Conservation (phyloP, 75 land plant species). For the Picea sitchensis region DNA sequence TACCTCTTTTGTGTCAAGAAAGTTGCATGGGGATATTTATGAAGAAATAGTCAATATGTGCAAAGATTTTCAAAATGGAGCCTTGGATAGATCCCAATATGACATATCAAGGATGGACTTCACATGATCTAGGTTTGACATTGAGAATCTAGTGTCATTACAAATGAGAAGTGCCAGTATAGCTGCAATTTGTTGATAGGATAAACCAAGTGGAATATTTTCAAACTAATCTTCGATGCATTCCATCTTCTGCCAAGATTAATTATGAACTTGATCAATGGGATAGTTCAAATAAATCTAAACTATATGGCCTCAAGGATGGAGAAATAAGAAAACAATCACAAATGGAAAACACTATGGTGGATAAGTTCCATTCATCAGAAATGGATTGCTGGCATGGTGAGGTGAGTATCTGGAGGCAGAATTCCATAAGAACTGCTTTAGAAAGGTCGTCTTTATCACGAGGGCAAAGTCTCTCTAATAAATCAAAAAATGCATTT, state of each 20-base stretch:
- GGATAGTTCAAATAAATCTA: conserved; percentile 2
- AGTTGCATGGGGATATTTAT: background rate
- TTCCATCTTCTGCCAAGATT: conserved; percentile 5
- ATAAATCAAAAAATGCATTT: conserved; percentile 3
- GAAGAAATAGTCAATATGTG: background rate
- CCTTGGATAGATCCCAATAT: background rate
- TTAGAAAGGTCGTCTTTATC: background rate
- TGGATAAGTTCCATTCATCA: background rate
- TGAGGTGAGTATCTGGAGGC: conserved; percentile 7
- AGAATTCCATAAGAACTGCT: conserved; percentile 10
- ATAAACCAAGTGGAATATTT: background rate
- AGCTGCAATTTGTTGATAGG: background rate
- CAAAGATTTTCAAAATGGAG: background rate
- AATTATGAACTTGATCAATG: background rate
- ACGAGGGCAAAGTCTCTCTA: background rate
- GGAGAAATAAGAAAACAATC: conserved; percentile 2
- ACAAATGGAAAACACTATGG: background rate
- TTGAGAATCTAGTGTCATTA: background rate
- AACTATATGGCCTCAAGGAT: background rate
- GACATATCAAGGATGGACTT: no score
- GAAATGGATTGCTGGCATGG: conserved; percentile 6
- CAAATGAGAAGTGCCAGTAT: background rate
- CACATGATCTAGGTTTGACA: background rate
- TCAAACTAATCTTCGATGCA: background rate
- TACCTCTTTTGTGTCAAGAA: background rate